These are phyloP conservation scores for Xanthoconium stramineum DNA, from an alignment of 768 basidiomycete species.

Conservation along the genomic window DNA sequence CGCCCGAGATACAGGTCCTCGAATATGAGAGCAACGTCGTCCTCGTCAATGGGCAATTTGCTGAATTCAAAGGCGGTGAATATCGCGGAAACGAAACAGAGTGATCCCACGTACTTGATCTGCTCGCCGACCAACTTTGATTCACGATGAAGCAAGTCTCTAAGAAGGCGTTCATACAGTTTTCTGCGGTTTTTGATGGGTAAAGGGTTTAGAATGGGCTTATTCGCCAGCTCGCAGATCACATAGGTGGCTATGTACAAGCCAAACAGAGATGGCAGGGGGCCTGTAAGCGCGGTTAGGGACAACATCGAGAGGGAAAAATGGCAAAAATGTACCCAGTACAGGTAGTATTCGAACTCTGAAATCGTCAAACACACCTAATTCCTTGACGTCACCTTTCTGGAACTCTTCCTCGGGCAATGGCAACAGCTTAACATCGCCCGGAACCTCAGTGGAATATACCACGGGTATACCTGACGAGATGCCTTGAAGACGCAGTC, in stretches of 20 bases:
- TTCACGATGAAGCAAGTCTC: constrained; percentile 75
- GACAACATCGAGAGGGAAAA: background rate
- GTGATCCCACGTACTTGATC: constrained; percentile 49
- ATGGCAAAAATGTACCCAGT: constrained; percentile 52
- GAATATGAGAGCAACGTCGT: constrained; percentile 79
- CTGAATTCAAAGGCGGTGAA: constrained; percentile 36
- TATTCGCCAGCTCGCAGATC: constrained; percentile 78
- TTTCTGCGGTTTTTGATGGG: constrained; percentile 84
- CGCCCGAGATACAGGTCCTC: constrained; percentile 85
- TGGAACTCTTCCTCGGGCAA: constrained; percentile 89
- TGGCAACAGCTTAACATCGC: constrained; percentile 85
- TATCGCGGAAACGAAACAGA: background rate
- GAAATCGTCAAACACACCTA: constrained; percentile 90
- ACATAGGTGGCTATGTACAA: constrained; percentile 88
- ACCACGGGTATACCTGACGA: constrained; percentile 78
- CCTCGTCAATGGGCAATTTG: constrained; percentile 74
- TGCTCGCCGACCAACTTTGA: constrained; percentile 57
- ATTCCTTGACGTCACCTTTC: constrained; percentile 85
- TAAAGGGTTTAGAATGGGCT: constrained; percentile 78
- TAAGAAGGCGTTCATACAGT: constrained; percentile 74
- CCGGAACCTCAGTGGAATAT: constrained; percentile 92
- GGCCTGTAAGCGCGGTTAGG: constrained; percentile 28
- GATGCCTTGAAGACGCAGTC: constrained; percentile 62
- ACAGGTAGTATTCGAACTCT: constrained; percentile 92
- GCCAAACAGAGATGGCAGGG: constrained; percentile 88